These are phyloP conservation scores for Vaccinium myrtillus DNA, from an alignment of 148 eudicot genomes.

Conservation along the genomic window DNA sequence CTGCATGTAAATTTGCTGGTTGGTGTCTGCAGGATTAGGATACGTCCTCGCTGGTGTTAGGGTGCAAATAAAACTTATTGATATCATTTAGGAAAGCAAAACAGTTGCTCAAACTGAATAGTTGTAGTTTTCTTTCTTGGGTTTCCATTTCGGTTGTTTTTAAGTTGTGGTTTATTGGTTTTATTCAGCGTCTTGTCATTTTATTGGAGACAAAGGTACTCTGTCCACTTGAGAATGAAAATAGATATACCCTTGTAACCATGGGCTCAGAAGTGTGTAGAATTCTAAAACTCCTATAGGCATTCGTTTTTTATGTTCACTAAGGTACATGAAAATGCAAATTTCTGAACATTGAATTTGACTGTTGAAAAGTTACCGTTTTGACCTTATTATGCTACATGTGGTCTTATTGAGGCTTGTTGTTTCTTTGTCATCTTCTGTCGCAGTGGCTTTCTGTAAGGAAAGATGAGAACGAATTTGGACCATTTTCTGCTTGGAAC, in stretches of 20 bases:
- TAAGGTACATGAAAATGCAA: background rate
- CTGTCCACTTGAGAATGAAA: background rate
- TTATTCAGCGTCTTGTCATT: background rate
- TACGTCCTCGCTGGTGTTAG: background rate
- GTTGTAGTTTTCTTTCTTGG: background rate
- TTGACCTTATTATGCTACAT: background rate
- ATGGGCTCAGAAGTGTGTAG: background rate
- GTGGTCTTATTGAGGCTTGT: background rate
- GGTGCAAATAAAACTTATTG: background rate
- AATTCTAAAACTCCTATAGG: background rate
- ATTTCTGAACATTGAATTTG: constrained; percentile 1
- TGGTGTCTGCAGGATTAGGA: background rate
- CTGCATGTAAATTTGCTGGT: background rate
- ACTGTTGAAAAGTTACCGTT: background rate
- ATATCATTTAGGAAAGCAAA: background rate
- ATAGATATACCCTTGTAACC: background rate
- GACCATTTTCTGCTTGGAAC: constrained; percentile 84
- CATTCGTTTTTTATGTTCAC: background rate
- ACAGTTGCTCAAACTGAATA: background rate
- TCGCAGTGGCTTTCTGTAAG: constrained; percentile 87
- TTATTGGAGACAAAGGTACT: background rate
- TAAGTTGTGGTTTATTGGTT: background rate
- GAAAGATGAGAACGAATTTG: constrained; percentile 72
- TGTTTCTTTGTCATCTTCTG: constrained; percentile 26
- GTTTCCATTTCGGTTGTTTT: background rate